Evolutionary conservation across 306 rosid species (phyloP).

Genomic region (Inga leiocalycina): DNA sequence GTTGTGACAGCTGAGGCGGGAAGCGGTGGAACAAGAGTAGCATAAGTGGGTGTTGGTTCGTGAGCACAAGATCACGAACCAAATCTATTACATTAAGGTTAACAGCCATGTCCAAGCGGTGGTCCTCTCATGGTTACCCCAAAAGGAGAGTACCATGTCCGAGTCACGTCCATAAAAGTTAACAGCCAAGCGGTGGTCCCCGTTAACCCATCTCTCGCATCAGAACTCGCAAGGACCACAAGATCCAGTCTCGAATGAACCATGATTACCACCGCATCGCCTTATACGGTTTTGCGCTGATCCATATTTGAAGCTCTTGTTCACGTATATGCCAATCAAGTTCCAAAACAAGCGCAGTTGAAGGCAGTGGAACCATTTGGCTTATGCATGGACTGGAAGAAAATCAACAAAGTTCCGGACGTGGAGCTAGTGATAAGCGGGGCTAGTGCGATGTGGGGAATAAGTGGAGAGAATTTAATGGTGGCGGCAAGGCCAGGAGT

Average conservation of each 20-base stretch:
- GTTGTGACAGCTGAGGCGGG: constrained; percentile 53
- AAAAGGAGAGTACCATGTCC: constrained; percentile 51
- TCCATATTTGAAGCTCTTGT: constrained; percentile 35
- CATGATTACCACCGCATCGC: constrained; percentile 48
- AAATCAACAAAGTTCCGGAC: constrained; percentile 9
- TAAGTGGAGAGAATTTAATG: constrained; percentile 44
- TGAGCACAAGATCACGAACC: constrained; percentile 34
- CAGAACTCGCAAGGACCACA: neutral
- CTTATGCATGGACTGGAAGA: constrained; percentile 42
- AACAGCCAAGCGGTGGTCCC: constrained; percentile 42
- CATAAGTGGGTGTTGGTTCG: constrained; percentile 47
- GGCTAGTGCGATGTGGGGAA: constrained; percentile 41
- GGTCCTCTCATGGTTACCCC: constrained; percentile 44
- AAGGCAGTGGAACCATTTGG: constrained; percentile 52
- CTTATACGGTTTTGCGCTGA: constrained; percentile 47
- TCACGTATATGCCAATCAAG: constrained; percentile 28
- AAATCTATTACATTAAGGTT: neutral
- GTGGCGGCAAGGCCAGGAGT: constrained; percentile 42
- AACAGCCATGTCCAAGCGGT: too few species aligned
- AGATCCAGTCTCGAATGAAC: constrained; percentile 31
- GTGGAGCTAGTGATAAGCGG: constrained; percentile 49
- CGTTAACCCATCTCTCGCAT: neutral
- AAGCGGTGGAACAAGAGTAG: constrained; percentile 33
- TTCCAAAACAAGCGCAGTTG: constrained; percentile 28
- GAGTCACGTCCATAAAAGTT: constrained; percentile 37